phyloP scores from a whole-genome alignment of 257 asterid genomes.

The Plantago elongata region DNA sequence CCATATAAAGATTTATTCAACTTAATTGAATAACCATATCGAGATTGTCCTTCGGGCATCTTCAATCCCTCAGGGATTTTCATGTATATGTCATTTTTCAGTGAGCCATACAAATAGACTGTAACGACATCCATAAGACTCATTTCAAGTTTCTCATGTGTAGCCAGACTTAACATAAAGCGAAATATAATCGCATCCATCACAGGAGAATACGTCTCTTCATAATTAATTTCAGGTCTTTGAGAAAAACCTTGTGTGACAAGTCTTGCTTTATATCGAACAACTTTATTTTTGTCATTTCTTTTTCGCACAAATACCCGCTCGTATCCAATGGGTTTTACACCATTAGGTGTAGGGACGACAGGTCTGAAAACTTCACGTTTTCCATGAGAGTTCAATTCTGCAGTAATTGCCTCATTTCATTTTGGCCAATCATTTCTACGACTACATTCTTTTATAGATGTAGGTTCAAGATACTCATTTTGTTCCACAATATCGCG shows the following conservation, averaged over 20 bases:
- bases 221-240: not conserved
- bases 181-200: not conserved
- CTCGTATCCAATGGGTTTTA: not conserved
- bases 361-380: too few species aligned
- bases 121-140: not conserved
- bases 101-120: not conserved
- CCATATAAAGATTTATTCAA: not conserved
- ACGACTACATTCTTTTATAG: too few species aligned
- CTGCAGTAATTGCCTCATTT: too few species aligned
- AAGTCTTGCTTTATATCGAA: not conserved
- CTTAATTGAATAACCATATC: not conserved
- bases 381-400: too few species aligned
- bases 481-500: too few species aligned
- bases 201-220: not conserved
- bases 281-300: not conserved
- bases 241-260: not conserved
- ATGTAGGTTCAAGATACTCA: too few species aligned
- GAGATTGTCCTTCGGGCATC: not conserved
- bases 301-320: not conserved
- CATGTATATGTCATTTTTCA: not conserved
- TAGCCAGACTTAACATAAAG: not conserved
- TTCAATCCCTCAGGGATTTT: not conserved
- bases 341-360: not conserved
- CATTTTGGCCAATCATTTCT: too few species aligned
- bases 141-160: too few species aligned